Conservation (phyloP, 768 basidiomycete genomes). For the Psilocybe cubensis region DNA sequence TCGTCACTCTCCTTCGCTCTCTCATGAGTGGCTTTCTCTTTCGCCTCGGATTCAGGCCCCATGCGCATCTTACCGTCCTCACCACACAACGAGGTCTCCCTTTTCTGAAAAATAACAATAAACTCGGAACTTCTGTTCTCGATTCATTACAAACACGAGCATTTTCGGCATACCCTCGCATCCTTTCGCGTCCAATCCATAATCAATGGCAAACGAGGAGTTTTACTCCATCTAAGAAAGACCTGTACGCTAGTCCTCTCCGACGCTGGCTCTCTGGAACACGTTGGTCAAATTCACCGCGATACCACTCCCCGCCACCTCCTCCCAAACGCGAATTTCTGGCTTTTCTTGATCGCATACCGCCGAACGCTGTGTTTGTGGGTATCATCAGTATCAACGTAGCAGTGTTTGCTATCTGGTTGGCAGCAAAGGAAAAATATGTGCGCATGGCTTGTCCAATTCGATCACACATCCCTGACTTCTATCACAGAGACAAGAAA, state of each 20-base stretch:
- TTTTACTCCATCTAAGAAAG: background rate
- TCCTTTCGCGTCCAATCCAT: background rate
- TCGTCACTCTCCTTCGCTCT: background rate
- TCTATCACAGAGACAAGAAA: constrained; percentile 35
- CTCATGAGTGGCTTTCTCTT: background rate
- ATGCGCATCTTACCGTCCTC: background rate
- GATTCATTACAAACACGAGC: background rate
- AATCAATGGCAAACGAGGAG: background rate
- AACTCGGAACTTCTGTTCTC: background rate
- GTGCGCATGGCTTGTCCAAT: constrained; percentile 14
- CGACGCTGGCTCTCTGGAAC: constrained; percentile 23
- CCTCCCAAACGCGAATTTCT: constrained; percentile 21
- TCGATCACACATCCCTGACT: constrained; percentile 1
- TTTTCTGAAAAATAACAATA: background rate
- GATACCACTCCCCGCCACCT: constrained; percentile 17
- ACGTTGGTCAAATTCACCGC: constrained; percentile 18
- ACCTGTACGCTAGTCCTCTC: background rate
- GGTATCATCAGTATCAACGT: constrained; percentile 69
- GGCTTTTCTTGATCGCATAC: constrained; percentile 54
- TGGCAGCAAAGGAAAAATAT: constrained; percentile 42
- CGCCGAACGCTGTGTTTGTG: constrained; percentile 57
- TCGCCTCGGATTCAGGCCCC: background rate
- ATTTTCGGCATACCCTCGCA: background rate
- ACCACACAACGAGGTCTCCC: background rate
- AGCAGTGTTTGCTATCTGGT: constrained; percentile 64